Evolutionary conservation across 257 asterid species (phyloP), one percentile per base, ranked within the genome.

Genomic region (Catharanthus roseus): DNA sequence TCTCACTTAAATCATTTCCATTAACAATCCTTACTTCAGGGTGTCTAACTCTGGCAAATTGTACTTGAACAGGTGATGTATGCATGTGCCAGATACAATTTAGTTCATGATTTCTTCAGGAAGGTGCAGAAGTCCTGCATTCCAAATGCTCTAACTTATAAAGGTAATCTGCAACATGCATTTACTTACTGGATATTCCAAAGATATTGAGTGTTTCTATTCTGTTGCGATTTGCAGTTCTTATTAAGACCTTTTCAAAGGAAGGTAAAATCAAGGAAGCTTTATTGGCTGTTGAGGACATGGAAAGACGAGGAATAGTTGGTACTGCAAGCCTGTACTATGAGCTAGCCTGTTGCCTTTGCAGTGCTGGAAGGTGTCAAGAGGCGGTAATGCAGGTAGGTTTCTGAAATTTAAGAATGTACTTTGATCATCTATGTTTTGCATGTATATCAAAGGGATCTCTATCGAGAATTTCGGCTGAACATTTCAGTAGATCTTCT

Each of bases 331-430:
- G 88, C 83, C 75, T 91, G 58, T 93, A 93, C 74, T 93, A 93
- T 81, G 99, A 93, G 81, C 89, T 93, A 58, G 96, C 97, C 66
- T 95, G 99, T 54, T 91, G 99, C 86, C 99, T 93, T 82, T 86
- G 96, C 78, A 85, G 91, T 74, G 95, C 96, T 13, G 96, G 95
- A 81, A 91, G 93, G 83, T 86, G 95, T 69, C 81, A 77, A 21
- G 99, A 93, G 76, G 99, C 96, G 26, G 82, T 93, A 60, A 82
- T 81, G 79, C 99, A 91, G 77, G 99, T 91, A 74, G 26, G 75
- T 74, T 13, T 72, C 65, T 58, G 51, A 39, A n/a, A 8, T 65
- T 69, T 69, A 41, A 15, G 54, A 4, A 10, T 70, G 1, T 24
- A 41, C 74, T 60, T 50, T 73, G 45, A 33, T 57, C 60, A 77